Evolutionary conservation across 768 basidiomycete species (phyloP).

Genomic region (Pisolithus microcarpus): DNA sequence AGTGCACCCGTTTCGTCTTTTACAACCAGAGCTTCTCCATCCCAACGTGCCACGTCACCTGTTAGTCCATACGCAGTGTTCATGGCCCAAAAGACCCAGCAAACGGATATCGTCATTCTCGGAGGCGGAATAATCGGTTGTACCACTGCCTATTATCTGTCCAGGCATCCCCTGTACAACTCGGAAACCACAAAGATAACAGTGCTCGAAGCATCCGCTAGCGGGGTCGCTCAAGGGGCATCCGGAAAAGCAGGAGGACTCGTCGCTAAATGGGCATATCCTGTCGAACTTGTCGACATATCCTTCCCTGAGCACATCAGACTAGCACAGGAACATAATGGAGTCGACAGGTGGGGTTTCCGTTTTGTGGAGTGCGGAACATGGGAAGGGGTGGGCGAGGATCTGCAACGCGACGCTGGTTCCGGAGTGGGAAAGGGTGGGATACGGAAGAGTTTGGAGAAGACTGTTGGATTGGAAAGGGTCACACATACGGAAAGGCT

Average conservation of each 20-base stretch:
- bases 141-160: conserved; percentile 75
- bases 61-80: not conserved
- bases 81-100: not conserved
- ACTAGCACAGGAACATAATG: conserved; percentile 63
- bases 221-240: conserved; percentile 68
- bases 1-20: too few species aligned
- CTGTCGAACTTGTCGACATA: conserved; percentile 57
- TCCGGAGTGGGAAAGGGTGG: conserved; percentile 25
- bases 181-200: conserved; percentile 40
- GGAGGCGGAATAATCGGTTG: conserved; percentile 87
- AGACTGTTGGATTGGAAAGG: conserved; percentile 40
- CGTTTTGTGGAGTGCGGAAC: conserved; percentile 64
- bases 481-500: conserved; percentile 14
- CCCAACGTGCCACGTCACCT: too few species aligned
- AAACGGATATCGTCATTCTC: conserved; percentile 57
- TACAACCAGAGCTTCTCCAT: too few species aligned
- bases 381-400: conserved; percentile 62
- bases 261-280: conserved; percentile 81
- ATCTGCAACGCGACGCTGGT: conserved; percentile 9
- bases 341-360: conserved; percentile 76
- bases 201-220: conserved; percentile 62
- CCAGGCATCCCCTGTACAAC: conserved; percentile 46
- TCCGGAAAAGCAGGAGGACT: conserved; percentile 84
- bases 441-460: conserved; percentile 44
- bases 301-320: conserved; percentile 63